Base-by-base conservation (phyloP, 768 basidiomycete species). In the Sporobolomyces phaffii region DNA sequence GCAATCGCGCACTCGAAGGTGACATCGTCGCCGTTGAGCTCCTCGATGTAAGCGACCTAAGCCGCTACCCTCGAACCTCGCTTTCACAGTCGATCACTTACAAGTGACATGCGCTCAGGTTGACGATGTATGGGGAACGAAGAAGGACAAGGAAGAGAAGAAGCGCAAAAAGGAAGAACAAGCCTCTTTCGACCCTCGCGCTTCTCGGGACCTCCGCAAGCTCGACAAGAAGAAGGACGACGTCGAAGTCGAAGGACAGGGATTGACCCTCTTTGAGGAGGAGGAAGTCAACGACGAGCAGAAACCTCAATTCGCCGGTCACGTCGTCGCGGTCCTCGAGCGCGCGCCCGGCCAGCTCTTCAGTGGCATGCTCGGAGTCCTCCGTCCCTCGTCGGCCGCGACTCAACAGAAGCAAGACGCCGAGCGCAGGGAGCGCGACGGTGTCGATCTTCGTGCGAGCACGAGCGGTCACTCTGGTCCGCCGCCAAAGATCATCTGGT, bases 81-180 rank as follows among this genome's bases (percentile, higher is more conserved):
- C 29, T 33, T 11, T 34, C 17, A 17, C 9, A 38, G 38, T 38
- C 38, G 38, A 38, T 38, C 38, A 8, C 18, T n/a, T 13, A 31
- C 29, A 5, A 51, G 8, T 33, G 50, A 33, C 17, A 5, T 18
- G 20, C 29, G 31, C 31, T 31, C 26, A 68, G 68, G 68, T 67
- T 33, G 70, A 71, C 70, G 70, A 71, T 31, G 74, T 76, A 18
- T 81, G 79, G 79, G 88, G 89, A 13, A 96, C 96, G 8, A 99
- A 99, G 83, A 99, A 99, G 80, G 96, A 99, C 81, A 99, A 99
- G 80, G 96, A 98, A 78, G 96, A 98, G 81, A 99, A 99, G 87
- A 98, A 99, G 82, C 84, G 94, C 76, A 98, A 98, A 81, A 99
- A 99, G 84, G 96, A 98, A 80, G 96, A 98, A 80, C 96, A 93